Base-by-base conservation (phyloP, 805 yeast species). In the Wickerhamiella parazyma region DNA sequence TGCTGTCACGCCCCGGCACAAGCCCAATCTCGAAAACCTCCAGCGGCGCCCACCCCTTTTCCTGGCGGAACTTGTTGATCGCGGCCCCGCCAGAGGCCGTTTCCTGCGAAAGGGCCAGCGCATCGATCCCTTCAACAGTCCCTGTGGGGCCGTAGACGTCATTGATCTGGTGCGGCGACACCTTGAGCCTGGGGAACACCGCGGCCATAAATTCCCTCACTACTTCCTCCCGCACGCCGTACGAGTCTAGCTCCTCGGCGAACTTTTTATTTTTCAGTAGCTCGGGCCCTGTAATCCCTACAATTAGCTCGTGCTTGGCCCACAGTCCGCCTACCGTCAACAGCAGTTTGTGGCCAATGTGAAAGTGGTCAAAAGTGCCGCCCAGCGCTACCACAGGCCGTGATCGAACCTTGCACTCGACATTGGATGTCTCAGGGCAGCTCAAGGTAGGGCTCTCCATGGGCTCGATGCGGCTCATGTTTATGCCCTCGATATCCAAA, bases 71-170 rank as follows among this genome's bases (percentile, higher is more conserved):
- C 11, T 73, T 64, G 55, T 93, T 91, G 36, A 91, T 79, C 45
- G 67, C 66, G 0, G 64, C 71, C 0, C 83, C 97, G 2, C 97
- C 97, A 8, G 68, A 57, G 0, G 68, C 61, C 0, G 96, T 80
- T 54, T 91, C 98, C 36, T 74, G 68, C 50, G 94, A 83, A 3
- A 91, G 75, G 0, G 89, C 76, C 33, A 91, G 67, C 0, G 86
- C 80, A 51, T 87, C 82, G 33, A 91, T 83, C 39, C 76, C 78
- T 11, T 69, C 68, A 2, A 80, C 69, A 10, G 71, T 69, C 0
- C 85, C 94, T 0, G 98, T 86, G 3, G 97, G 98, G 0, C 99
- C 99, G 62, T 93, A 86, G 0, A 87, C 71, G 57, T 91, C 97
- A 47, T 76, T 71, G 37, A 91, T 77, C 49, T 79, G 75, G 41